These are phyloP conservation scores for Yarrowia sp. DNA, from an alignment of 805 yeast species.

Conservation along the genomic window DNA sequence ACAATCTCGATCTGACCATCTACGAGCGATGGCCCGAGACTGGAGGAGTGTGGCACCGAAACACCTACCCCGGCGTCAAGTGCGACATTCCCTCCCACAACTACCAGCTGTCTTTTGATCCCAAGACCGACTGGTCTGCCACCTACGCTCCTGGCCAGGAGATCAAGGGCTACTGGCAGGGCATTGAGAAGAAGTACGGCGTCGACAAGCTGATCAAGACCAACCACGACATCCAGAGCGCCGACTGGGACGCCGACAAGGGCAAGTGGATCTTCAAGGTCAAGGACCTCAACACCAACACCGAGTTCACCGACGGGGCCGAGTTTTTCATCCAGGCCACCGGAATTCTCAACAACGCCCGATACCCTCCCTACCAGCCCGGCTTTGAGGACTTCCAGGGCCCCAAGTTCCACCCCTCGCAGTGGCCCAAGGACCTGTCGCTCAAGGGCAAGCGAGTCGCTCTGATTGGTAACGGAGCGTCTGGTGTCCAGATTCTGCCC, in stretches of 20 bases:
- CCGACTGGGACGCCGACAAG: constrained; percentile 42
- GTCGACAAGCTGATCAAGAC: constrained; percentile 43
- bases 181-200: constrained; percentile 44
- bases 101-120: constrained; percentile 45
- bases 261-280: constrained; percentile 38
- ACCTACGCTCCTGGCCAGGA: constrained; percentile 44
- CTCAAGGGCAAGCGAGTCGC: constrained; percentile 40
- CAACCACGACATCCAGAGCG: constrained; percentile 41
- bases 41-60: constrained; percentile 45
- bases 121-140: constrained; percentile 46
- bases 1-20: constrained; percentile 43
- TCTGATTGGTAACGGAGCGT: constrained; percentile 40
- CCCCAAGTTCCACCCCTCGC: constrained; percentile 40
- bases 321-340: constrained; percentile 38
- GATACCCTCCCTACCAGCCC: constrained; percentile 36
- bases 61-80: constrained; percentile 44
- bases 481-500: constrained; percentile 42
- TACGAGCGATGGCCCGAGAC: constrained; percentile 47
- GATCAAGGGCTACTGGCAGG: constrained; percentile 43
- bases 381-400: constrained; percentile 39
- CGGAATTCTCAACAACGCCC: constrained; percentile 38
- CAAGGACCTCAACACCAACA: constrained; percentile 39
- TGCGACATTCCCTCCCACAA: constrained; percentile 45
- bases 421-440: constrained; percentile 40
- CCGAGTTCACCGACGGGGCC: constrained; percentile 41